phyloP scores from a whole-genome alignment of 495 filamentous ascomycete species.

The Xylona heveae region DNA sequence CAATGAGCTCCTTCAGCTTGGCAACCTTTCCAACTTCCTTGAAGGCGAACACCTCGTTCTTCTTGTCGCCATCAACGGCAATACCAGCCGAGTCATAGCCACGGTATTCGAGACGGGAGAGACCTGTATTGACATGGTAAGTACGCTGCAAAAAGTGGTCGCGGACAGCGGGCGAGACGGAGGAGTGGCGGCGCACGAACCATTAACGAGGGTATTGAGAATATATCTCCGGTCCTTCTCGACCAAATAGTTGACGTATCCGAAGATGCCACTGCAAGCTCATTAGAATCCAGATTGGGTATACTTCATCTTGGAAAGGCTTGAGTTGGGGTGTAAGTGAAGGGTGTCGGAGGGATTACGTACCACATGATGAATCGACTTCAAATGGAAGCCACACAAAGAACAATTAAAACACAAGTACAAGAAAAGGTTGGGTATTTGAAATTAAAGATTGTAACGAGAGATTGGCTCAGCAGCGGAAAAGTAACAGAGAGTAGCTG shows the following conservation, averaged over 20 bases:
- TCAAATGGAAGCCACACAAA: too few species aligned
- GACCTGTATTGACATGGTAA: conserved; percentile 25
- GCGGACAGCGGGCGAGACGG: conserved; percentile 11
- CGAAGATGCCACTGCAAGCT: conserved; percentile 84
- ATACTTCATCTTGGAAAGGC: too few species aligned
- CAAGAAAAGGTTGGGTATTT: too few species aligned
- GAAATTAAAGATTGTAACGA: too few species aligned
- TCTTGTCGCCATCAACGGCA: conserved; percentile 94
- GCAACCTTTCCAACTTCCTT: conserved; percentile 99
- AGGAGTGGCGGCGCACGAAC: conserved; percentile 32
- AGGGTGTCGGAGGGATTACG: too few species aligned
- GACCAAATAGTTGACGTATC: conserved; percentile 83
- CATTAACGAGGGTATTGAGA: conserved; percentile 88
- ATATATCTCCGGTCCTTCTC: conserved; percentile 94
- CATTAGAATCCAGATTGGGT: too few species aligned
- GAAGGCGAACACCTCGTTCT: conserved; percentile 90
- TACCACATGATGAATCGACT: too few species aligned
- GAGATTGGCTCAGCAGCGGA: too few species aligned
- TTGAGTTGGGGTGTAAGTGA: too few species aligned
- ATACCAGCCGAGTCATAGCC: conserved; percentile 95
- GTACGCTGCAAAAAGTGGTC: conserved; percentile 9
- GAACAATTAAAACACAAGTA: too few species aligned
- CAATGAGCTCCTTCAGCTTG: conserved; percentile 84
- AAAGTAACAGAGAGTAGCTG: too few species aligned
- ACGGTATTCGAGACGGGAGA: conserved; percentile 79